Conservation (phyloP, 345 rosid species). For the Excoecaria cochinchinensis region DNA sequence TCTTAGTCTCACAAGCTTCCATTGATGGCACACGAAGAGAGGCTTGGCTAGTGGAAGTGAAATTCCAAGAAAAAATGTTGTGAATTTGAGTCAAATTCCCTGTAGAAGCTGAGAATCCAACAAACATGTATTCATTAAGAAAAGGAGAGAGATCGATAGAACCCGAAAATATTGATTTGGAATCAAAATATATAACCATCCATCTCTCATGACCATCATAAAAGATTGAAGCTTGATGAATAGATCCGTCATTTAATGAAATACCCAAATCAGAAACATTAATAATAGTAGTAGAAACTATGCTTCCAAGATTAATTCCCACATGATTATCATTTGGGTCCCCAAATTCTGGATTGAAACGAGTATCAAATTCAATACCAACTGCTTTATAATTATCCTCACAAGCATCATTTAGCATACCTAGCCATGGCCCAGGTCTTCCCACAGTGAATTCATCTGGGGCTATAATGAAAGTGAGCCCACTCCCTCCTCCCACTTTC, state of each 20-base stretch:
- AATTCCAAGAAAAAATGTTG: conserved; percentile 43
- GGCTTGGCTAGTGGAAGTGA: conserved; percentile 47
- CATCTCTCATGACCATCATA: conserved; percentile 42
- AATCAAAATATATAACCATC: conserved; percentile 40
- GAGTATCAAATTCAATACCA: conserved; percentile 45
- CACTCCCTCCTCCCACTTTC: conserved; percentile 35
- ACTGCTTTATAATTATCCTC: conserved; percentile 47
- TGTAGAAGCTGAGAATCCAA: conserved; percentile 58
- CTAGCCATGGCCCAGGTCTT: conserved; percentile 54
- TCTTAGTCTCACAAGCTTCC: conserved; percentile 43
- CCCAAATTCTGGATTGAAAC: conserved; percentile 42
- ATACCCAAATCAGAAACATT: conserved; percentile 44
- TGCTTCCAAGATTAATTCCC: conserved; percentile 51
- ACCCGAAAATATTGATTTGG: conserved; percentile 39
- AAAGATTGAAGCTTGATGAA: conserved; percentile 42
- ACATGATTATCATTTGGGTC: conserved; percentile 56
- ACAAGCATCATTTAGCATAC: conserved; percentile 57
- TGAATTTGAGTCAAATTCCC: conserved; percentile 49
- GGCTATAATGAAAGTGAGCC: conserved; percentile 48
- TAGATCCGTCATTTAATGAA: conserved; percentile 39
- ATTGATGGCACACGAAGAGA: conserved; percentile 39
- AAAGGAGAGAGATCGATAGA: conserved; percentile 42
- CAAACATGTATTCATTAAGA: conserved; percentile 55
- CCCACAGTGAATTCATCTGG: conserved; percentile 58
- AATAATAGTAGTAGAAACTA: conserved; percentile 33